A percentile compares a stretch with the other conserved stretches of the same genome.
phyloP scores from a whole-genome alignment of 371 early-diverging fungal genomes.

The Syncephalastrum racemosum region DNA sequence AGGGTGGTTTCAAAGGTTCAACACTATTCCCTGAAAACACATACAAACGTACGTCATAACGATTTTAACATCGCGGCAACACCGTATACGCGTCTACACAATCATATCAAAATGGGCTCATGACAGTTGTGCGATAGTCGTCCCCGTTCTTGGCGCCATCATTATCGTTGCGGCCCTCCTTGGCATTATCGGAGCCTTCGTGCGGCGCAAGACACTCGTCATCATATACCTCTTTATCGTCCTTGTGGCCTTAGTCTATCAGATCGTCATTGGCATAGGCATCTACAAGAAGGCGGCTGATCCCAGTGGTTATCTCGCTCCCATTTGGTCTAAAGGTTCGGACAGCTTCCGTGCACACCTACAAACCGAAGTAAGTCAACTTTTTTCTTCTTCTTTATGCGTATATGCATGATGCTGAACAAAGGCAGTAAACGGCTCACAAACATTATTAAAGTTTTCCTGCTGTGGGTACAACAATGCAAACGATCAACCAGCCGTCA shows the following conservation, averaged over 20 bases:
- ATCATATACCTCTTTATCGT: slow-evolving; percentile 41
- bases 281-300: slow-evolving; percentile 42
- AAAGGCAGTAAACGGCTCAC: not conserved
- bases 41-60: slow-evolving; percentile 34
- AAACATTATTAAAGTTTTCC: slow-evolving; percentile 24
- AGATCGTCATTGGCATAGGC: slow-evolving; percentile 41
- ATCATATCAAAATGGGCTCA: too few relatives aligned
- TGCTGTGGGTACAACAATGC: slow-evolving; percentile 47
- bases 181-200: slow-evolving; percentile 35
- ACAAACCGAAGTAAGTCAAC: slow-evolving; percentile 14
- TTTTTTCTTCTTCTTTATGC: not conserved
- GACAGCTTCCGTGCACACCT: slow-evolving; percentile 21
- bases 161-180: slow-evolving; percentile 39
- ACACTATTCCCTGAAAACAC: slow-evolving; percentile 34
- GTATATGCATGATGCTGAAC: not conserved
- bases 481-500: slow-evolving; percentile 28
- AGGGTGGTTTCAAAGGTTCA: slow-evolving; percentile 36
- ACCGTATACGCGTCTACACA: too few relatives aligned
- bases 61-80: not conserved
- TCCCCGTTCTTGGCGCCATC: slow-evolving; percentile 39
- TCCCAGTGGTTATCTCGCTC: slow-evolving; percentile 27
- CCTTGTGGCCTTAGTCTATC: slow-evolving; percentile 34
- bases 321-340: slow-evolving; percentile 30
- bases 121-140: slow-evolving; percentile 14
- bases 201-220: slow-evolving; percentile 25